A percentile compares a stretch with the other conserved stretches of the same genome.
Evolutionary conservation across 345 rosid genomes (phyloP).

Genomic region (Lumnitzera racemosa): DNA sequence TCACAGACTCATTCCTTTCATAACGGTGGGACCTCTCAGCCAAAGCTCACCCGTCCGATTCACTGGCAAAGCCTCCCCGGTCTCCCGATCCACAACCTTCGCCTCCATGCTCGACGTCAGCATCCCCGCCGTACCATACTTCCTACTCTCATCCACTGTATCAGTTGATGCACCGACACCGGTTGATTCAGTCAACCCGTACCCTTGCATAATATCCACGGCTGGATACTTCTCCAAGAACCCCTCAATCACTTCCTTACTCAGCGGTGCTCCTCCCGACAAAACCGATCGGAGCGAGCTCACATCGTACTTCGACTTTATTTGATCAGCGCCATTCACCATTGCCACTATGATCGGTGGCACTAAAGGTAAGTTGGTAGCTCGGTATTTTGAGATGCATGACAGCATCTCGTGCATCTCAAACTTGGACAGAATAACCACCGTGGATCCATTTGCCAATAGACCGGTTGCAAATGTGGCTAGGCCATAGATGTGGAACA

Average conservation of each 20-base stretch:
- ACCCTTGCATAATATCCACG: constrained; percentile 53
- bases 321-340: constrained; percentile 44
- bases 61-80: constrained; percentile 34
- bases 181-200: constrained; percentile 74
- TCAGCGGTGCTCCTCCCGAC: constrained; percentile 78
- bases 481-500: constrained; percentile 83
- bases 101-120: constrained; percentile 54
- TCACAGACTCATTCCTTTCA: constrained; percentile 43
- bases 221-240: constrained; percentile 46
- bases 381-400: constrained; percentile 42
- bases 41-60: constrained; percentile 69
- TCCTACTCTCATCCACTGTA: constrained; percentile 57
- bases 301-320: constrained; percentile 44
- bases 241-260: constrained; percentile 67
- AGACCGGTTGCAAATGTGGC: constrained; percentile 57
- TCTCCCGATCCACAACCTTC: constrained; percentile 61
- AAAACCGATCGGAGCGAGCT: constrained; percentile 45
- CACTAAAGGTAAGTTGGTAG: constrained; percentile 50
- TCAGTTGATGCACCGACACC: constrained; percentile 58
- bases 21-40: constrained; percentile 56
- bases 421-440: constrained; percentile 60
- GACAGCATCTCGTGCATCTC: constrained; percentile 66
- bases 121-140: constrained; percentile 67
- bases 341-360: constrained; percentile 58
- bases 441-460: constrained; percentile 60